These are phyloP conservation scores for Peziza echinospora DNA, from an alignment of 495 filamentous ascomycete genomes.

Conservation along the genomic window DNA sequence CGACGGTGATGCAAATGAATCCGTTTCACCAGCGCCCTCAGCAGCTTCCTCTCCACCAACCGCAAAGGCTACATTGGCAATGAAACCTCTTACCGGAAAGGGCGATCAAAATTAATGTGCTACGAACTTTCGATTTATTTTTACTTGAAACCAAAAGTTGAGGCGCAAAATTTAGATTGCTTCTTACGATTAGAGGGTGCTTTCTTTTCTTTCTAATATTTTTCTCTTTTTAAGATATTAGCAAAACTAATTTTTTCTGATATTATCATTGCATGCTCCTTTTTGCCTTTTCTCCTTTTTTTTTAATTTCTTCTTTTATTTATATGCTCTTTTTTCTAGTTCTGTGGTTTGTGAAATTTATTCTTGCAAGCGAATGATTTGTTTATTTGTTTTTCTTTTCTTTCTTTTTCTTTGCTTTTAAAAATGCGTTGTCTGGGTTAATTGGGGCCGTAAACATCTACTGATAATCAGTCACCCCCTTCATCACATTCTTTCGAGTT, in stretches of 20 bases:
- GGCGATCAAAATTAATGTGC: background rate
- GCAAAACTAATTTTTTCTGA: background rate
- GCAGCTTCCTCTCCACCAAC: constrained; percentile 35
- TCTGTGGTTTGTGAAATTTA: background rate
- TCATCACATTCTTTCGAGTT: background rate
- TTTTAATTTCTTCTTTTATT: background rate
- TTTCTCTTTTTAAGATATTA: background rate
- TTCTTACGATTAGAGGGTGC: background rate
- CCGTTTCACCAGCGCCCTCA: constrained; percentile 36
- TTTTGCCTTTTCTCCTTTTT: background rate
- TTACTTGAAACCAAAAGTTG: background rate
- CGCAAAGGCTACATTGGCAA: constrained; percentile 30
- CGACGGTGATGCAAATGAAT: constrained; percentile 26
- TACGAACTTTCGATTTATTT: background rate
- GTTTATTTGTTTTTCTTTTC: background rate
- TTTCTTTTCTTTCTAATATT: background rate
- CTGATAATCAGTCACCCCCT: background rate
- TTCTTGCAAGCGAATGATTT: background rate
- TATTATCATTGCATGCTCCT: background rate
- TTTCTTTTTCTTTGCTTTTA: background rate
- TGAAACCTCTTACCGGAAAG: background rate
- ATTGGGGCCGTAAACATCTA: background rate
- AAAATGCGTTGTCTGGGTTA: background rate
- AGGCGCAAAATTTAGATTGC: background rate
- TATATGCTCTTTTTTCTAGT: background rate